Evolutionary conservation across 2,329 filamentous ascomycete species (phyloP).

Genomic region (Arthrobotrys entomopaga): DNA sequence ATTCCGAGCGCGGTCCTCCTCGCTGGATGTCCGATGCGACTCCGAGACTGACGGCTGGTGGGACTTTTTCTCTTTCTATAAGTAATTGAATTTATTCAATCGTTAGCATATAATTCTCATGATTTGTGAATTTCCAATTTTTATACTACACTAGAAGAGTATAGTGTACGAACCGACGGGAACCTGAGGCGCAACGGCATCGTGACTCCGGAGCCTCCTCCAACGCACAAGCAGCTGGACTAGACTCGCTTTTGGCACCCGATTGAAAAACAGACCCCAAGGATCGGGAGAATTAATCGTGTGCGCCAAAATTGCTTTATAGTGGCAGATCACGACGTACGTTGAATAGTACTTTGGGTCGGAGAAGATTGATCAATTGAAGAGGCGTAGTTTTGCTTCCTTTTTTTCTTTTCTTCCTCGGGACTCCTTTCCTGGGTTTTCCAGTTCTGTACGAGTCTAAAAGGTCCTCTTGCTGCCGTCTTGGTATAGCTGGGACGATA

Average conservation of each 20-base stretch:
- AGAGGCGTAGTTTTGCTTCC: not conserved
- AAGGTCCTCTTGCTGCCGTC: not conserved
- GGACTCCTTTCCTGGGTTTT: no score
- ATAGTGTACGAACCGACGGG: constrained; percentile 39
- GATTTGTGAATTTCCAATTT: not conserved
- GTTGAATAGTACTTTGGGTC: not conserved
- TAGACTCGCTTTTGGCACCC: no score
- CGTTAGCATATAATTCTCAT: not conserved
- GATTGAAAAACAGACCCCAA: no score
- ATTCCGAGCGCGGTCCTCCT: constrained; percentile 40
- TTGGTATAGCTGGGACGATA: not conserved
- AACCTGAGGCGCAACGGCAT: constrained; percentile 52
- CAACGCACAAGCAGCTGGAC: constrained; percentile 21
- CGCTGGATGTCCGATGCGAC: constrained; percentile 40
- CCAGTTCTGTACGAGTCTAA: no score
- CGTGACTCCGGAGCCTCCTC: constrained; percentile 17
- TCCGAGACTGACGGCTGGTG: constrained; percentile 36
- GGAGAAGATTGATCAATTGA: no score
- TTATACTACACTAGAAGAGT: not conserved
- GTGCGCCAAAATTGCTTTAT: no score
- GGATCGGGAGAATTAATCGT: no score
- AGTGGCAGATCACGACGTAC: not conserved
- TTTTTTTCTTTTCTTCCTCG: not conserved
- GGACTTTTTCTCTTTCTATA: constrained; percentile 45
- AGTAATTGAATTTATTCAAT: not conserved